Conservation (phyloP, 2,329 filamentous ascomycete genomes). For the Orbilia ellipsospora region DNA sequence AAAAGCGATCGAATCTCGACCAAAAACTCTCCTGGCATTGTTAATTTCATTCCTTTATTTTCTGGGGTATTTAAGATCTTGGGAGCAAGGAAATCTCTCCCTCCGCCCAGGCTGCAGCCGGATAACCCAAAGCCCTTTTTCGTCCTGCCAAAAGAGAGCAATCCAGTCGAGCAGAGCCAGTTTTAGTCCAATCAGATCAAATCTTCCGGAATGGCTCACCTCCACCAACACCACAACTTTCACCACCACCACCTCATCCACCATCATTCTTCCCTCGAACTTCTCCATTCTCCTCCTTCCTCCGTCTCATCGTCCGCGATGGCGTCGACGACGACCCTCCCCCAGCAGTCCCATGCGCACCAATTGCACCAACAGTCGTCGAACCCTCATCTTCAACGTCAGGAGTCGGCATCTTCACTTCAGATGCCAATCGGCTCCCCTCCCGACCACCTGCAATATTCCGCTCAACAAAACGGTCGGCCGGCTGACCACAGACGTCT, state of each 20-base stretch:
- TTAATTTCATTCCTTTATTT: conserved; percentile 39
- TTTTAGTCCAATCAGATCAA: conserved; percentile 54
- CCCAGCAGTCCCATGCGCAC: conserved; percentile 41
- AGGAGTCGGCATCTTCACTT: conserved; percentile 50
- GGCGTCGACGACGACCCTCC: conserved; percentile 50
- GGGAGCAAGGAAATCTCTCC: conserved; percentile 44
- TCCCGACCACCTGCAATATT: conserved; percentile 55
- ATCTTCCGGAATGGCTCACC: conserved; percentile 55
- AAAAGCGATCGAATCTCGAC: conserved; percentile 22
- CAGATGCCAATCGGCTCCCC: conserved; percentile 54
- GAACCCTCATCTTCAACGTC: conserved; percentile 48
- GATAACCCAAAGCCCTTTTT: conserved; percentile 38
- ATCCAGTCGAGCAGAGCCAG: conserved; percentile 43
- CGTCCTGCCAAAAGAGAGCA: conserved; percentile 52
- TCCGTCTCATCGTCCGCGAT: conserved; percentile 53
- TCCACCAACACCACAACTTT: conserved; percentile 48
- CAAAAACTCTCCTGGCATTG: conserved; percentile 27
- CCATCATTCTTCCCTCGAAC: conserved; percentile 52
- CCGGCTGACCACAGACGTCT: conserved; percentile 52
- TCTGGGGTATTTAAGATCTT: conserved; percentile 47
- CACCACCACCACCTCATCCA: conserved; percentile 53
- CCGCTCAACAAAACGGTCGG: conserved; percentile 51
- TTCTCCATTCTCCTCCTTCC: conserved; percentile 54
- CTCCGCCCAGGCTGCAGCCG: conserved; percentile 38
- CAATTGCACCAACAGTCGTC: conserved; percentile 54